Percentiles rank a stretch among this genome's conserved stretches.
phyloP scores from a whole-genome alignment of 192 early-diverging fungal species.

The Diversispora epigaea region DNA sequence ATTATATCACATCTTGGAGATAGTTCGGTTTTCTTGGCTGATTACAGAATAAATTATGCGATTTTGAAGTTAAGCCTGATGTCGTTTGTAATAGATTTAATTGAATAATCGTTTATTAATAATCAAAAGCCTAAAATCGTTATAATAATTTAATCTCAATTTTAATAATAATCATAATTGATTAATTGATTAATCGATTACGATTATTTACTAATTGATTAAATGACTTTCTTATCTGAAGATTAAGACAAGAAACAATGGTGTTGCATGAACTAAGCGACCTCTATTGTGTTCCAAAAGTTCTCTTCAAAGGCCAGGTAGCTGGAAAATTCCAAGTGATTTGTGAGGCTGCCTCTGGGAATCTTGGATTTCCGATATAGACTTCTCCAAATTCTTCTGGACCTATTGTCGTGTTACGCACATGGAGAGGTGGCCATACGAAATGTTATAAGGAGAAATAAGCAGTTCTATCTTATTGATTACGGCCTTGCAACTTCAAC shows the following conservation, averaged over 20 bases:
- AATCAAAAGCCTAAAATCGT: too few species aligned
- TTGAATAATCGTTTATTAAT: too few species aligned
- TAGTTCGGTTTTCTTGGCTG: too few species aligned
- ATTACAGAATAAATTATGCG: too few species aligned
- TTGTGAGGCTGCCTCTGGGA: conserved; percentile 18
- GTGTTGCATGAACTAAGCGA: background rate
- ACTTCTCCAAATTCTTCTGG: conserved; percentile 2
- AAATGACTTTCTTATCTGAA: too few species aligned
- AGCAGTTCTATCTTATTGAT: background rate
- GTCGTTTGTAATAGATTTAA: too few species aligned
- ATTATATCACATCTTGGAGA: too few species aligned
- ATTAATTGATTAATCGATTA: too few species aligned
- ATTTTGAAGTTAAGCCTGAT: too few species aligned
- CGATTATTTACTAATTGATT: too few species aligned
- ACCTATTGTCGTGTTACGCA: background rate
- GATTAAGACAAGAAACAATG: background rate
- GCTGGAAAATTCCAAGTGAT: background rate
- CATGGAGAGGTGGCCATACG: conserved; percentile 6
- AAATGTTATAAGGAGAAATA: conserved; percentile 1
- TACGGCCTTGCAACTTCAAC: background rate
- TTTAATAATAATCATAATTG: too few species aligned
- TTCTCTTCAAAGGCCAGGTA: conserved; percentile 17
- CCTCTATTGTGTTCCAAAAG: background rate
- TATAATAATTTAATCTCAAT: too few species aligned
- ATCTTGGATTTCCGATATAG: conserved; percentile 22